Evolutionary conservation across 2,329 filamentous ascomycete genomes (phyloP), one percentile per base, ranked within the genome.

Genomic region (Phialemoniopsis sp.): DNA sequence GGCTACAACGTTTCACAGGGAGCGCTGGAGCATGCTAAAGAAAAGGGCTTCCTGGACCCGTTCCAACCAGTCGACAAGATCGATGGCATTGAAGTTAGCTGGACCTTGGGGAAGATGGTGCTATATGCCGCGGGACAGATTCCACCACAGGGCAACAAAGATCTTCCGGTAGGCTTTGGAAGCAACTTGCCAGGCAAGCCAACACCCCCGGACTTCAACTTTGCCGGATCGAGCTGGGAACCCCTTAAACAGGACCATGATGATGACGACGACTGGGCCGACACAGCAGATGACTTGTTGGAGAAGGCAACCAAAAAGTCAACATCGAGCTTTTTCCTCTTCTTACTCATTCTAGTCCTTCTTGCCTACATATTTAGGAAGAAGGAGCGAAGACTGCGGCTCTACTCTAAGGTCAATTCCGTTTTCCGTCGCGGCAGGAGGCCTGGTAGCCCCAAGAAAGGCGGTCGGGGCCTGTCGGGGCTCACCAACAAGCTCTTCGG

Each of bases 81-180:
- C 49, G 81, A 89, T 50, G 87, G 83, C 14, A 84, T 89, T 7
- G 94, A 98, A 67, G 85, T 98, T 14, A 95, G 88, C 67, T 98
- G 93, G 93, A 97, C 93, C 0, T 68, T 98, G 5, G 93, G 93
- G 2, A 95, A 96, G 58, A 96, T 97, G 76, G 79, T 98, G 7
- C 76, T 98, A 5, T 97, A 97, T 52, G 93, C 93, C 5, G 83
- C 91, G 1, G 93, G 89, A 4, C 89, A 96, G 58, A 74, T 98
- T 6, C 83, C 87, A 2, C 76, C 87, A 0, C 64, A 72, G 7
- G 66, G 76, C 32, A 69, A 73, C 13, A 45, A 59, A 2, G 50
- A 56, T 3, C 67, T 90, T 3, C 88, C 90, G 0, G 93, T 98
- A 9, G 93, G 93, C 1, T 97, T 97, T 56, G 93, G 93, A 41